Evolutionary conservation across 2,329 filamentous ascomycete genomes (phyloP).

Genomic region (Claviceps sp.): DNA sequence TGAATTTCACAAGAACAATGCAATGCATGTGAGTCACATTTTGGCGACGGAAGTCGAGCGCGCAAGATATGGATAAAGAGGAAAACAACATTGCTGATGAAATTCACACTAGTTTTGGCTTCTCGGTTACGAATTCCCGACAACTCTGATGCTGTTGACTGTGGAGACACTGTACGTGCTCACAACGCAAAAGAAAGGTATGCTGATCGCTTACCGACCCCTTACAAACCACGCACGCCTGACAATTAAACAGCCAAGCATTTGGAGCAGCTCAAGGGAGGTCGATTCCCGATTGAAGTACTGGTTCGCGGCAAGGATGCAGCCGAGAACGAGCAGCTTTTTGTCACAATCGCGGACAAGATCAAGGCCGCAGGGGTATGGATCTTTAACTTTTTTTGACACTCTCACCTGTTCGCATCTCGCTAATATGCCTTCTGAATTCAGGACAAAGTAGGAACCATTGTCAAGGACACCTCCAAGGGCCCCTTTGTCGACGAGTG

Average conservation of each 20-base stretch:
- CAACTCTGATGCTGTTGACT: conserved; percentile 87
- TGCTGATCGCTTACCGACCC: not conserved
- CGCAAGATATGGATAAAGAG: not conserved
- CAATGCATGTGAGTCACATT: conserved; percentile 62
- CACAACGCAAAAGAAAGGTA: conserved; percentile 95
- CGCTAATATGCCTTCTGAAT: not conserved
- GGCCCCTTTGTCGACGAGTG: conserved; percentile 94
- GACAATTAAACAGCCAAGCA: conserved; percentile 58
- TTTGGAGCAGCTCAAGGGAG: conserved; percentile 79
- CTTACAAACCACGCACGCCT: conserved; percentile 11
- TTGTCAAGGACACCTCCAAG: conserved; percentile 70
- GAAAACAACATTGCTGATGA: not conserved
- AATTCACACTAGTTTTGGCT: conserved; percentile 68
- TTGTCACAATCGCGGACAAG: conserved; percentile 66
- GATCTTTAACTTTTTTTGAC: conserved; percentile 18
- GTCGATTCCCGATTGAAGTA: conserved; percentile 85
- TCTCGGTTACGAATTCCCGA: conserved; percentile 94
- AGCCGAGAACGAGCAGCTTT: conserved; percentile 82
- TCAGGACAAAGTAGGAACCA: conserved; percentile 77
- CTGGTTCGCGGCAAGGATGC: conserved; percentile 84
- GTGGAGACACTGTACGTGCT: conserved; percentile 79
- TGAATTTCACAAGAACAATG: conserved; percentile 89
- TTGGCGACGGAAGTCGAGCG: not conserved
- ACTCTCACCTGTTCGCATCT: not conserved
- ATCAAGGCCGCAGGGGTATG: conserved; percentile 76